A percentile compares a stretch with the other conserved stretches of the same genome.
These are phyloP conservation scores for Mikania micrantha DNA, from an alignment of 129 eudicot species.

Conservation along the genomic window DNA sequence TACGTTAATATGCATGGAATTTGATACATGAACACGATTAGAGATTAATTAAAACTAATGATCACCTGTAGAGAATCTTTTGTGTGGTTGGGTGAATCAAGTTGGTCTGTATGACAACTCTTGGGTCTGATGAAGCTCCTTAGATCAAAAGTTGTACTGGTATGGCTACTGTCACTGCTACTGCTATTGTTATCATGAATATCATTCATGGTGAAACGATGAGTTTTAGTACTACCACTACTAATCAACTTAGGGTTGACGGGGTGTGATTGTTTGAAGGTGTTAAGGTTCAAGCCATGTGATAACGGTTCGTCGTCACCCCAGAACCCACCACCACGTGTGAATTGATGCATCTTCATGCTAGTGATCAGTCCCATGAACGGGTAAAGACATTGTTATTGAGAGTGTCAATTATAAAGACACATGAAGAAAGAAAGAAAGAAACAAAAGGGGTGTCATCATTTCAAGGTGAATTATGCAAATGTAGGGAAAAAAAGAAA, in stretches of 20 bases:
- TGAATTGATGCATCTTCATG: constrained; percentile 98
- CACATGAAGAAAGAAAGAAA: constrained; percentile 28
- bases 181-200: not conserved
- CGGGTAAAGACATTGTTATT: constrained; percentile 27
- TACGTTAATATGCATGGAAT: constrained; percentile 16
- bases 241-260: constrained; percentile 49
- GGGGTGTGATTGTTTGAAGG: constrained; percentile 56
- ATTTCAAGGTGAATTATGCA: constrained; percentile 22
- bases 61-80: constrained; percentile 51
- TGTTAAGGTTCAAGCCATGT: constrained; percentile 32
- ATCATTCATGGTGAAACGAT: constrained; percentile 24
- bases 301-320: constrained; percentile 53
- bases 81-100: constrained; percentile 42
- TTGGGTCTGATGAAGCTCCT: constrained; percentile 87
- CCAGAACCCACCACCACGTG: constrained; percentile 51
- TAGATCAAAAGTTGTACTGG: constrained; percentile 49
- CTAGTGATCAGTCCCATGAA: constrained; percentile 64
- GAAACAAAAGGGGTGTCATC: constrained; percentile 27
- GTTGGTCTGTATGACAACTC: constrained; percentile 42
- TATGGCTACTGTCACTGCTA: constrained; percentile 7
- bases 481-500: too few species aligned
- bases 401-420: constrained; percentile 40
- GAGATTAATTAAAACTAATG: not conserved
- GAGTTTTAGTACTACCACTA: constrained; percentile 19
- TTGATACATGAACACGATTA: not conserved